These are phyloP conservation scores for Periconia sp. DNA, from an alignment of 2,329 filamentous ascomycete genomes.

Conservation along the genomic window DNA sequence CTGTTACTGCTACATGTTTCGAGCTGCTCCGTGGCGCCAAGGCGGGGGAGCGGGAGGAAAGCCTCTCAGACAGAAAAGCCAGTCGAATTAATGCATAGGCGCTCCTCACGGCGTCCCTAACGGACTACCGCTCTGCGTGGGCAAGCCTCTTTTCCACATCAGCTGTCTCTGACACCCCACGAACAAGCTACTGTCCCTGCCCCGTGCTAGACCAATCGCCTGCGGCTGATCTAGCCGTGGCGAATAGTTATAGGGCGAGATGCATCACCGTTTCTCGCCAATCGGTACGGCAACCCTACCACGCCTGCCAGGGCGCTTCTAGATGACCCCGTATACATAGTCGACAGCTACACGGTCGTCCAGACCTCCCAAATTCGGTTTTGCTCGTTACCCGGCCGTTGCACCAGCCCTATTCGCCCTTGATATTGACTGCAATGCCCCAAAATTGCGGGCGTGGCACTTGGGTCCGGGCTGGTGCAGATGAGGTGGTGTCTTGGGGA, in stretches of 20 bases:
- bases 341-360: conserved; percentile 17
- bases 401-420: conserved; percentile 21
- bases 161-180: conserved; percentile 3
- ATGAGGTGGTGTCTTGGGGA: conserved; percentile 21
- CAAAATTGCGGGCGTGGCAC: conserved; percentile 28
- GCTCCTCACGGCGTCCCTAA: conserved; percentile 26
- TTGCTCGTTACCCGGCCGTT: conserved; percentile 15
- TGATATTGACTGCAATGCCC: conserved; percentile 27
- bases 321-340: conserved; percentile 20
- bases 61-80: conserved; percentile 38
- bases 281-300: conserved; percentile 23
- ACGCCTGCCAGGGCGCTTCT: conserved; percentile 13
- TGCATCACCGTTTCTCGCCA: conserved; percentile 41
- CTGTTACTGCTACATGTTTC: conserved; percentile 15
- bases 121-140: conserved; percentile 24
- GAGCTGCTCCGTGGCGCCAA: conserved; percentile 25
- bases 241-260: conserved; percentile 24
- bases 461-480: conserved; percentile 23
- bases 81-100: conserved; percentile 42
- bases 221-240: conserved; percentile 41
- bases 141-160: conserved; percentile 26
- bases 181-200: conserved; percentile 15
- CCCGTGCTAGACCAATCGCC: conserved; percentile 33
- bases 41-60: conserved; percentile 28
- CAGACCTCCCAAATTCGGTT: conserved; percentile 17